Evolutionary conservation across 352 stramenopile species (phyloP).

Genomic region (Phytophthora niederhauseri): DNA sequence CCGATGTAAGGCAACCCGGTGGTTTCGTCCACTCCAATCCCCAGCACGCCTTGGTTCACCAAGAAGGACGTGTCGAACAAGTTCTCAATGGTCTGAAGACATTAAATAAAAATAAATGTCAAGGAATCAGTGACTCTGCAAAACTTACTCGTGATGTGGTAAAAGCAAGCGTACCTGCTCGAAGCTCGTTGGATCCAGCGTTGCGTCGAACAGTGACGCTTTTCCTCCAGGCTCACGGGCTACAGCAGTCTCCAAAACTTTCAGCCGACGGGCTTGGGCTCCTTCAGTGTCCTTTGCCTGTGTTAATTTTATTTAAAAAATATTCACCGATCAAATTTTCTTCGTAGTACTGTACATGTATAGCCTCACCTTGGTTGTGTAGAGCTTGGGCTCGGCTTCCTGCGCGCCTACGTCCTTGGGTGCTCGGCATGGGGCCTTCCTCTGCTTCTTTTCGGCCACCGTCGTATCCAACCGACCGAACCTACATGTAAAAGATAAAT

Average conservation of each 20-base stretch:
- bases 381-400: not conserved
- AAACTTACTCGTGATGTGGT: no score
- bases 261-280: slow-evolving; percentile 8
- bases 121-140: not conserved
- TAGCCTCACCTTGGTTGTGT: slow-evolving; percentile 10
- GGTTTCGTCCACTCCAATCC: slow-evolving; percentile 9
- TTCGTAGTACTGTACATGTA: no score
- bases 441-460: no score
- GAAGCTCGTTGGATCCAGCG: slow-evolving; percentile 19
- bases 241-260: slow-evolving; percentile 8
- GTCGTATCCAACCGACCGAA: no score
- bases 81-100: slow-evolving; percentile 16
- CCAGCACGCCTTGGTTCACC: slow-evolving; percentile 9
- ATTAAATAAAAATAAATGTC: not conserved
- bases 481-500: no score
- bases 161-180: slow-evolving; percentile 11
- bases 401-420: no score
- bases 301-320: not conserved
- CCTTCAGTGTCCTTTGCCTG: slow-evolving; percentile 7
- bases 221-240: slow-evolving; percentile 2
- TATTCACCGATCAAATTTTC: not conserved
- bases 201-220: slow-evolving; percentile 12
- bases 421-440: no score
- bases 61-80: slow-evolving; percentile 22
- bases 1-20: slow-evolving; percentile 12